Evolutionary conservation across 371 early-diverging fungal species (phyloP).

Genomic region (Mucor racemosus): DNA sequence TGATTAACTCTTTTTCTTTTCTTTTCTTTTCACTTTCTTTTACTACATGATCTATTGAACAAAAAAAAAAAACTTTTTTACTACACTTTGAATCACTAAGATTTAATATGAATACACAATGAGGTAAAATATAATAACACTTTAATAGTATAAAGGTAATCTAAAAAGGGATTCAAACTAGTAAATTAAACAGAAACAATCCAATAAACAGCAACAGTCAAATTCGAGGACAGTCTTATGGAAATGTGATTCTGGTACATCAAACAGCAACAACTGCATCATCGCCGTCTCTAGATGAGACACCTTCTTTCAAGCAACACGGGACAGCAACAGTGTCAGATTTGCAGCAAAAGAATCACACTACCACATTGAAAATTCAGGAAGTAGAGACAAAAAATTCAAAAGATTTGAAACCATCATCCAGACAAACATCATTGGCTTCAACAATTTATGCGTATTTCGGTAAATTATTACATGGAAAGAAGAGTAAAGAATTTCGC

Average conservation of each 20-base stretch:
- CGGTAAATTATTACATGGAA: background rate
- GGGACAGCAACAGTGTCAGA: background rate
- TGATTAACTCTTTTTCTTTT: background rate
- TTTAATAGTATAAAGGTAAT: background rate
- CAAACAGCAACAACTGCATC: constrained; percentile 4
- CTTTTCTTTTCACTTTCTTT: background rate
- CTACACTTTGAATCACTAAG: background rate
- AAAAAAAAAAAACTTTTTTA: background rate
- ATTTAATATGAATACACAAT: background rate
- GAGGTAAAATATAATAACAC: background rate
- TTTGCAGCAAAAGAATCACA: background rate
- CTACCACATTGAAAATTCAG: background rate
- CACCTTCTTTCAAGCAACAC: background rate
- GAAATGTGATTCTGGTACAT: constrained; percentile 5
- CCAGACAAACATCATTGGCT: background rate
- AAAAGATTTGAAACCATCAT: background rate
- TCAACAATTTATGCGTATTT: constrained; percentile 6
- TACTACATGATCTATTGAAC: background rate
- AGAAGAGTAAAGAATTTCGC: background rate
- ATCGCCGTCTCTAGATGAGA: background rate
- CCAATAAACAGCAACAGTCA: background rate
- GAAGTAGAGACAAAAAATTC: background rate
- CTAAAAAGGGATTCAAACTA: too few species aligned
- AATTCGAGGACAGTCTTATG: background rate
- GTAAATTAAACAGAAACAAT: background rate